Conservation (phyloP, 2,329 filamentous ascomycete species). For the Xylaria sp. region DNA sequence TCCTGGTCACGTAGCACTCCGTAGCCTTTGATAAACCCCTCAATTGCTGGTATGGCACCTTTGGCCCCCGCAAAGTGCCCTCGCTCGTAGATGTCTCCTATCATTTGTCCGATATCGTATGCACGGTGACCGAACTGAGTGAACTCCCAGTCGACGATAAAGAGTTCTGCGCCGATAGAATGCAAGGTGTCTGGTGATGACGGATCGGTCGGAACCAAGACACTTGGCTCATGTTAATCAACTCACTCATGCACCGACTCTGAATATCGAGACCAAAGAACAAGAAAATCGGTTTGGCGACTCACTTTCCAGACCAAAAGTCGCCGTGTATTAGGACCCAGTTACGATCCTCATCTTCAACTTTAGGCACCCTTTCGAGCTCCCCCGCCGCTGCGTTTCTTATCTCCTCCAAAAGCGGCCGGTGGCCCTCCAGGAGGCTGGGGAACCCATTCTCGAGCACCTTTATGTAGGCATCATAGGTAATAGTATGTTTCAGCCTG, state of each 20-base stretch:
- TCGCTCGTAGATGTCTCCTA: conserved; percentile 48
- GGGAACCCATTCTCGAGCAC: conserved; percentile 43
- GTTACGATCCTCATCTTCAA: background rate
- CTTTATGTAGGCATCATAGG: conserved; percentile 44
- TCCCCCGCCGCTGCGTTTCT: background rate
- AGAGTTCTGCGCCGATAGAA: conserved; percentile 31
- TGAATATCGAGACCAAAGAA: background rate
- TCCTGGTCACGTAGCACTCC: conserved; percentile 41
- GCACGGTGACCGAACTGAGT: conserved; percentile 46
- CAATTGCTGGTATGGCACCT: conserved; percentile 39
- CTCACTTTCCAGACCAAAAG: conserved; percentile 51
- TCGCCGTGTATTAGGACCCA: conserved; percentile 48
- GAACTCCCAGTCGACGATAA: conserved; percentile 51
- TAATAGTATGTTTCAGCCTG: conserved; percentile 45
- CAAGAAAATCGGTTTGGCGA: background rate
- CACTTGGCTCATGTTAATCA: background rate
- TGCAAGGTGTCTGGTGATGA: background rate
- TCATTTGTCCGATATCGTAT: conserved; percentile 49
- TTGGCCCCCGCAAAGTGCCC: conserved; percentile 43
- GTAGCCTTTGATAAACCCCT: conserved; percentile 47
- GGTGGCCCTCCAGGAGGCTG: conserved; percentile 35
- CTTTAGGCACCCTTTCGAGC: background rate
- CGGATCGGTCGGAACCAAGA: background rate
- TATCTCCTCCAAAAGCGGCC: conserved; percentile 40
- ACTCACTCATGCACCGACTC: background rate